Evolutionary conservation across 1,284 basidiomycete genomes (phyloP), one percentile per base, ranked within the genome.

Genomic region (Schizophyllum amplum): DNA sequence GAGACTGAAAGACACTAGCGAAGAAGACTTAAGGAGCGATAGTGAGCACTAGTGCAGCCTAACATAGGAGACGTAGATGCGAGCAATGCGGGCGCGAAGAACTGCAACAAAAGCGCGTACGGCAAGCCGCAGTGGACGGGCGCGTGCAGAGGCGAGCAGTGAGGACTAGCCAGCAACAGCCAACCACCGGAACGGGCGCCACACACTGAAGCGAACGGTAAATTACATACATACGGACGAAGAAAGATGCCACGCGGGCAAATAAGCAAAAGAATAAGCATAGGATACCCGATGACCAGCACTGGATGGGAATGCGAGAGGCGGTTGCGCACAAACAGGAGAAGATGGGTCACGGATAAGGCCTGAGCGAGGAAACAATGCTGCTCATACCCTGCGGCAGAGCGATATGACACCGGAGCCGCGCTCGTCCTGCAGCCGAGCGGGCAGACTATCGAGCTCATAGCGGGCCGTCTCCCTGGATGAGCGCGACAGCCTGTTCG

Each of bases 401-500:
- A 42, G 33, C 4, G 2, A 42, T 9, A 9, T 4, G 33, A 33
- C 6, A 33, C 27, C 27, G 27, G 27, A 42, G 33, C 13, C 33
- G 13, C 11, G 33, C 13, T 42, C n/a, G 33, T 17, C 33, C 33
- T 42, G 33, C 33, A 42, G 33, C 33, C 33, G 33, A 42, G 33
- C 33, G 7, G 7, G 27, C 27, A 17, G 17, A 9, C 3, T 9
- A 17, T 42, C 33, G 33, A 42, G n/a, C n/a, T 42, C 33, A 42
- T 42, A 17, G 33, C 50, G 61, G 62, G 50, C 68, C 67, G 59
- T 81, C 80, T 51, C 72, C 71, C 48, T 78, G 75, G 52, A 85
- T 80, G 22, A 85, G 66, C 22, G 74, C 72, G 52, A 79, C 67
- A 1, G 81, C 77, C 60, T 74, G 77, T 47, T 76, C 71, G 0